Evolutionary conservation across 2,329 filamentous ascomycete genomes (phyloP), one percentile per base, ranked within the genome.

Genomic region (Tricladium varicosporioides): DNA sequence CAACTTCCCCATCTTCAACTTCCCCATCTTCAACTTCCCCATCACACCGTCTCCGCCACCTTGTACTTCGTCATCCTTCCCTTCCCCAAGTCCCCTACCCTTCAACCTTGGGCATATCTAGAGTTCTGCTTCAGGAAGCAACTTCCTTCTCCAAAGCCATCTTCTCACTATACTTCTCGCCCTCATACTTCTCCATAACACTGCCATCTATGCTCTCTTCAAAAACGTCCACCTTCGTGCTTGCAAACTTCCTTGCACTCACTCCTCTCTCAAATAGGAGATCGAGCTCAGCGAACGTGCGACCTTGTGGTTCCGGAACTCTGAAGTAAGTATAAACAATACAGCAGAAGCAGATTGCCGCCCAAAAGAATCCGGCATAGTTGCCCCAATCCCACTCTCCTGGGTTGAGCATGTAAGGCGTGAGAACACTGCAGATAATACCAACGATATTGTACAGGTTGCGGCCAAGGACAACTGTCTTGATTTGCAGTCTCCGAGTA

Each of bases 401-500:
- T 0, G 92, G 91, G 74, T 96, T 96, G 44, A 96, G 80, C 92
- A 96, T 96, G 74, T 95, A 96, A 0, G 92, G 92, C 0, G 91
- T 95, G 43, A 96, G 74, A 3, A 96, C 87, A 51, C 85, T 87
- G 69, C 86, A 90, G 66, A 96, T 75, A 63, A 97, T 96, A 61
- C 83, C 88, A 51, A 96, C 76, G 67, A 94, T 92, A 78, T 82
- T 84, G 47, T 59, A 62, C 42, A 91, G 76, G 65, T 91, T 89
- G 54, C 92, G 87, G 1, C 89, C 91, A 1, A 96, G 81, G 1
- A 94, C 92, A 18, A 96, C 88, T 0, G 92, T 96, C 78, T 96
- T 96, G 76, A 95, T 92, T 69, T 92, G 88, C 33, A 97, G 80
- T 1, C 92, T 83, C 13, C 89, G 84, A 0, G 91, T 91, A 0